These are phyloP conservation scores for Basidiobolus meristosporus DNA, from an alignment of 371 early-diverging fungal genomes.

Conservation along the genomic window DNA sequence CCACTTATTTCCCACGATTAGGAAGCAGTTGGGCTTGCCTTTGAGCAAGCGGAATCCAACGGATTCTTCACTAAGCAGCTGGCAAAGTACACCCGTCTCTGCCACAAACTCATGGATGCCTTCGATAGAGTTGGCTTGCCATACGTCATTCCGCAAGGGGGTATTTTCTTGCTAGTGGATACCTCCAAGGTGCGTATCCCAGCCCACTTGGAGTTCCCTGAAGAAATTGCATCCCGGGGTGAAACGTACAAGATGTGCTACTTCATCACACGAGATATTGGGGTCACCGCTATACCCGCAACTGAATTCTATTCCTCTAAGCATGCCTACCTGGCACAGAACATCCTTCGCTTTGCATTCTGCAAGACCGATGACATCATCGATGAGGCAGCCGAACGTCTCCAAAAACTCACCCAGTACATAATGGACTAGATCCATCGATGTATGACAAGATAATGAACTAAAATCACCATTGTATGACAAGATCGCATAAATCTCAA, in stretches of 20 bases:
- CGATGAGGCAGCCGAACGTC: conserved; percentile 47
- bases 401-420: conserved; percentile 39
- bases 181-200: conserved; percentile 44
- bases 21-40: conserved; percentile 66
- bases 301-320: conserved; percentile 70
- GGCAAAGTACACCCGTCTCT: conserved; percentile 41
- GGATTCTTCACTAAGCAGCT: conserved; percentile 53
- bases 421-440: no score
- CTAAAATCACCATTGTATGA: no score
- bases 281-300: conserved; percentile 85
- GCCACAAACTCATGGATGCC: conserved; percentile 50
- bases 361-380: conserved; percentile 81
- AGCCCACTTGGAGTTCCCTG: conserved; percentile 32
- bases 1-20: conserved; percentile 1
- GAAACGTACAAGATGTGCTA: conserved; percentile 67
- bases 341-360: conserved; percentile 79
- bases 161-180: conserved; percentile 84
- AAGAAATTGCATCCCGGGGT: conserved; percentile 31
- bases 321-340: conserved; percentile 43
- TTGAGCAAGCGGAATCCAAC: conserved; percentile 38
- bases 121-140: conserved; percentile 54
- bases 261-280: conserved; percentile 75
- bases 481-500: no score
- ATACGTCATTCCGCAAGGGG: conserved; percentile 77
- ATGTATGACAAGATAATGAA: no score